Evolutionary conservation across 192 early-diverging fungal genomes (phyloP), one percentile per base, ranked within the genome.

Genomic region (Funneliformis mosseae): DNA sequence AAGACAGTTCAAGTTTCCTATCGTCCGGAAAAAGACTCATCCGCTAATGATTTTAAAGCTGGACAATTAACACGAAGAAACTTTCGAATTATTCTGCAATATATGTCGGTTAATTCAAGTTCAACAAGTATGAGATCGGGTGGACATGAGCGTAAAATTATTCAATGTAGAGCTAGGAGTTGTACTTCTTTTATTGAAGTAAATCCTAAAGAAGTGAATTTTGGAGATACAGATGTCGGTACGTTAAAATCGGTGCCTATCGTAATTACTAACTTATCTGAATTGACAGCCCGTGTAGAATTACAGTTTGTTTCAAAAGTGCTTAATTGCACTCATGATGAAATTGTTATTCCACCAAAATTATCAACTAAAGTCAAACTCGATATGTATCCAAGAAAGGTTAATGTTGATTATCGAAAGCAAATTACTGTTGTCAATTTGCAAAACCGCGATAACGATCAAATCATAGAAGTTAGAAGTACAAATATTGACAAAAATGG

Each of bases 331-430:
- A 83, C 84, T 21, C 84, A 89, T 3, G 92, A 90, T 28, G 93
- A 92, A 42, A 91, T 96, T 23, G 78, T 86, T 8, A 93, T 98
- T 41, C 93, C 94, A 39, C 93, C 98, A 66, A 90, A 90, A 71
- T 90, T 92, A 66, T 89, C 92, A 25, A 89, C 90, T 18, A 91
- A 94, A 50, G 88, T 96, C 25, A 96, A 96, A 80, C 87, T 99
- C 10, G 96, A 99, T 83, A 94, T 98, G 46, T 98, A 97, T 82
- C 98, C 98, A 4, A 93, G 98, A 16, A 97, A 97, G 83, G 93
- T 97, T n/a, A 99, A 99, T 77, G 94, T 96, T 5, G 96, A 97
- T 46, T 99, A 99, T 83, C 91, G 95, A 66, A 99, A 99, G 81
- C 95, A 99, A 85, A 91, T 99, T 2, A 97, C 96, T 0, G 89